Evolutionary conservation across 2,329 filamentous ascomycete species (phyloP).

Genomic region (Exophiala oligosperma): DNA sequence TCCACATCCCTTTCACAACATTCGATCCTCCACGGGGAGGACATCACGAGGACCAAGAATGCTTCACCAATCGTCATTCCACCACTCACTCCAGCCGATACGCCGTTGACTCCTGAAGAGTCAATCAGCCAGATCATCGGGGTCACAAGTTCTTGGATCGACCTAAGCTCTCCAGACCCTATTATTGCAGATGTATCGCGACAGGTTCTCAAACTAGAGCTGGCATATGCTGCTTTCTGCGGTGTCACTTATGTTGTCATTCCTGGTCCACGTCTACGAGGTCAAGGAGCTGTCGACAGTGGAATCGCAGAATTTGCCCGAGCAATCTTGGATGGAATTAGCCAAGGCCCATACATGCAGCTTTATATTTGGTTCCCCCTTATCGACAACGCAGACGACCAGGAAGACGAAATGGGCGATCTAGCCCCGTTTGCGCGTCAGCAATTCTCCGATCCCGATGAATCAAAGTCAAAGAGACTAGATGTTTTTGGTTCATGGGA

Average conservation of each 20-base stretch:
- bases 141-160: slow-evolving; percentile 88
- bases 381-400: slow-evolving; percentile 68
- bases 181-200: slow-evolving; percentile 82
- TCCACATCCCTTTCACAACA: slow-evolving; percentile 52
- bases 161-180: slow-evolving; percentile 79
- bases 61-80: slow-evolving; percentile 42
- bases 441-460: slow-evolving; percentile 37
- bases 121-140: slow-evolving; percentile 77
- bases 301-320: slow-evolving; percentile 75
- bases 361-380: slow-evolving; percentile 82
- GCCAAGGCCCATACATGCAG: slow-evolving; percentile 72
- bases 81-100: slow-evolving; percentile 44
- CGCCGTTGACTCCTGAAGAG: slow-evolving; percentile 75
- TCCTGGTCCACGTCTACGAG: slow-evolving; percentile 70
- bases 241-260: slow-evolving; percentile 82
- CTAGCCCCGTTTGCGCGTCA: slow-evolving; percentile 44
- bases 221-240: slow-evolving; percentile 94
- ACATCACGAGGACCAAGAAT: slow-evolving; percentile 44
- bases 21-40: slow-evolving; percentile 34
- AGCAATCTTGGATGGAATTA: slow-evolving; percentile 76
- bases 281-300: slow-evolving; percentile 50
- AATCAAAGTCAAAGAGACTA: slow-evolving; percentile 48
- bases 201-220: slow-evolving; percentile 85
- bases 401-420: slow-evolving; percentile 46
- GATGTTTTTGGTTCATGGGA: slow-evolving; percentile 86